phyloP scores from a whole-genome alignment of 345 rosid genomes.

The Boechera retrofracta region DNA sequence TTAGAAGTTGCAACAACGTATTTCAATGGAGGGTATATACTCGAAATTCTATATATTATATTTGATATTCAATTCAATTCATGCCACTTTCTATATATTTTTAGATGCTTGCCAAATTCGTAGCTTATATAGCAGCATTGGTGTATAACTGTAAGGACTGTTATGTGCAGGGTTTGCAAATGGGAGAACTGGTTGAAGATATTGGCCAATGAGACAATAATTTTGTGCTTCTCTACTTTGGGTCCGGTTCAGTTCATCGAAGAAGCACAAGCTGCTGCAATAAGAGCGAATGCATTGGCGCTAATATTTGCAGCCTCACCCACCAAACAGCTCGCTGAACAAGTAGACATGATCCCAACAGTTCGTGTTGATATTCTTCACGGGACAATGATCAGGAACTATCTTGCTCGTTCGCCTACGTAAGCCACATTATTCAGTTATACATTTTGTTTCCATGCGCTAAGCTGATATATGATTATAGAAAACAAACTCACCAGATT shows the following conservation, averaged over 20 bases:
- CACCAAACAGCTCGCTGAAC: conserved; percentile 54
- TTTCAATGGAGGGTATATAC: conserved; percentile 55
- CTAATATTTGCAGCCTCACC: conserved; percentile 64
- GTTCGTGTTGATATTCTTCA: conserved; percentile 57
- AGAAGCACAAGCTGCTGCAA: conserved; percentile 61
- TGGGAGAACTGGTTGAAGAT: conserved; percentile 48
- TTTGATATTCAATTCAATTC: neutral
- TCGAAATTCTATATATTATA: neutral
- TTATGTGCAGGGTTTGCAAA: conserved; percentile 50
- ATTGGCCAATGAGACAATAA: conserved; percentile 50
- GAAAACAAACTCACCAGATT: conserved; percentile 18
- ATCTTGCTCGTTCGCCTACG: conserved; percentile 50
- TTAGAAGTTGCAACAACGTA: conserved; percentile 50
- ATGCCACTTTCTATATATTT: neutral
- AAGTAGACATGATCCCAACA: conserved; percentile 57
- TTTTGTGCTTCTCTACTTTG: conserved; percentile 63
- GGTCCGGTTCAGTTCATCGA: conserved; percentile 50
- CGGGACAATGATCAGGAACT: conserved; percentile 59
- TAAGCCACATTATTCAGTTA: conserved; percentile 25
- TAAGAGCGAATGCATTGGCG: conserved; percentile 53
- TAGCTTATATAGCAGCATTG: conserved; percentile 6
- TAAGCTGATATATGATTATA: neutral
- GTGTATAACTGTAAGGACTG: neutral
- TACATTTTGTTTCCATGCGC: neutral
- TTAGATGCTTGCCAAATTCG: neutral